Base-by-base conservation (phyloP, 805 yeast genomes). In the Yarrowia porcina region DNA sequence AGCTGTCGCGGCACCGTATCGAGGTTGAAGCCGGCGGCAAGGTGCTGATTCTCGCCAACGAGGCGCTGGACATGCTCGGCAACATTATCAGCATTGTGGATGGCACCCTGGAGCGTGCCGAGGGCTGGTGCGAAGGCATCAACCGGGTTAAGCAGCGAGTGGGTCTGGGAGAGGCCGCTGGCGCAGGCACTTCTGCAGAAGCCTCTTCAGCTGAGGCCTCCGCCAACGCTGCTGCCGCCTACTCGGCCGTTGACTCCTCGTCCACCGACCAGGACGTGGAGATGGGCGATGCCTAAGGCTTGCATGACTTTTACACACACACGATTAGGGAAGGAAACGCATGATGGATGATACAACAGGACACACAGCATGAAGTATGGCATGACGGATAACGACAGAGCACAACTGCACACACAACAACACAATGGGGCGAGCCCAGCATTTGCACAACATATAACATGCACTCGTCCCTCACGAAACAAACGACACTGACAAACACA, bases 11-110 rank as follows among this genome's bases (percentile, higher is more conserved):
- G 56, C 54, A 33, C 61, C 27, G 64, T 45, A 27, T 50, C 27
- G 71, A 72, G 25, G 71, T 72, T 32, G 73, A 69, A 61, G 66
- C 71, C 21, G 88, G 90, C 71, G 90, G 89, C 21, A 84, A 87
- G 66, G 89, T 90, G 1, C 75, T 94, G 25, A 81, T 88, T 5
- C 78, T 93, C 65, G 97, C 98, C 0, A 87, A 88, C 67, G 99
- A 94, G 73, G 87, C 97, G 0, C 76, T 93, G 52, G 94, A 88
- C 44, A 89, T 92, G 90, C 87, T 93, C 36, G 81, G 86, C 41
- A 88, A 88, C 64, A 86, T 93, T 18, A 90, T 91, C 67, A 81
- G 81, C 57, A 92, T 92, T 7, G 90, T 96, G 68, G 93, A 89
- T 71, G 92, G 89, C 50, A 91, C 91, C 57, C 77, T 93, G 61